These are phyloP conservation scores for Lavandula angustifolia DNA, from an alignment of 257 asterid species.

Conservation along the genomic window DNA sequence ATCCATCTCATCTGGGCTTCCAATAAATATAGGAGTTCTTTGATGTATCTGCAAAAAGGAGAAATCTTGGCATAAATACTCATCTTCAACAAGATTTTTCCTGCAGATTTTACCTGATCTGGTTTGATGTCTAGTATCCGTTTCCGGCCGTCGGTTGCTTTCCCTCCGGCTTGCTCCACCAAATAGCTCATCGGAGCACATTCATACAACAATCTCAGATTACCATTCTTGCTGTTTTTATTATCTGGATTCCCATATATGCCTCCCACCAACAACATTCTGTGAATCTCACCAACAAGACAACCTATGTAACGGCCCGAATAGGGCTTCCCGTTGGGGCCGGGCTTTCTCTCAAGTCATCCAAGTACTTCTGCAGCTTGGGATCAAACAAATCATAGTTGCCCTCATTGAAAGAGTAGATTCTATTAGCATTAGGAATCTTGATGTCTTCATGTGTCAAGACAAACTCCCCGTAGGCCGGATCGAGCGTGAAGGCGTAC, in stretches of 20 bases:
- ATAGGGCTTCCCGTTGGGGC: conserved; percentile 72
- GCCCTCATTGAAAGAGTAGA: conserved; percentile 88
- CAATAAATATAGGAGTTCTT: conserved; percentile 73
- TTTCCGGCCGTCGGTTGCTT: conserved; percentile 61
- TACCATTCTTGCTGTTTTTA: conserved; percentile 64
- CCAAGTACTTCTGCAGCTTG: conserved; percentile 65
- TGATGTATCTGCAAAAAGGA: conserved; percentile 66
- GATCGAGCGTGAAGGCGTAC: conserved; percentile 61
- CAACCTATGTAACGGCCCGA: conserved; percentile 78
- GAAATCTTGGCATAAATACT: not conserved
- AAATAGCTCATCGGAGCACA: conserved; percentile 90
- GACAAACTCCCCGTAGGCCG: conserved; percentile 69
- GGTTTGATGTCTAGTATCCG: conserved; percentile 77
- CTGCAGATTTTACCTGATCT: conserved; percentile 42
- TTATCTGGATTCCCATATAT: conserved; percentile 78
- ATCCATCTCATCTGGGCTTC: conserved; percentile 74
- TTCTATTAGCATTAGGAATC: conserved; percentile 60
- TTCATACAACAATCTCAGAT: conserved; percentile 74
- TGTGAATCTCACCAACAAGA: conserved; percentile 76
- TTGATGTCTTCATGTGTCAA: conserved; percentile 69
- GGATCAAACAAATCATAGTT: conserved; percentile 76
- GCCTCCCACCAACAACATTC: conserved; percentile 74
- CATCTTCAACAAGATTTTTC: not conserved
- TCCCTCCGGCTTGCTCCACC: conserved; percentile 84
- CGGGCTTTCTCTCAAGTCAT: conserved; percentile 68